Evolutionary conservation across 441 rosid genomes (phyloP).

Genomic region (Corymbia citriodora): DNA sequence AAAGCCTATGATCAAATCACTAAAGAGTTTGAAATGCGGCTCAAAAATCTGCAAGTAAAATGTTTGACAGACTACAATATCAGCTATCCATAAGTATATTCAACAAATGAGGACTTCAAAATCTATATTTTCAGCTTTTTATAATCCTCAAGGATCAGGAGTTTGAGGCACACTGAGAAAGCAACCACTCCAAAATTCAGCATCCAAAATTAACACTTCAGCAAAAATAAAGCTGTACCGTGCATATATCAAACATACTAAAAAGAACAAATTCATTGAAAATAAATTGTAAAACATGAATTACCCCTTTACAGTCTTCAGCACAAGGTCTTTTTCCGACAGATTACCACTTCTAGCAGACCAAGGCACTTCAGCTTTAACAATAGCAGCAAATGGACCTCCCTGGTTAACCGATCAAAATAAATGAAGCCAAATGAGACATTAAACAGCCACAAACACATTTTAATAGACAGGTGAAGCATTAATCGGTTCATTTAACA

Average conservation of each 20-base stretch:
- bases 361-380: conserved; percentile 6
- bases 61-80: background rate
- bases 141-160: background rate
- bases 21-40: background rate
- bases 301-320: conserved; percentile 4
- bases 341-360: background rate
- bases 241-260: background rate
- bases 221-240: background rate
- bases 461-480: background rate
- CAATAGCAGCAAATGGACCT: background rate
- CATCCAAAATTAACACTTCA: background rate
- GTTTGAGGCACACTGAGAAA: background rate
- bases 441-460: background rate
- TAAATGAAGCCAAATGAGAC: background rate
- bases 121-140: background rate
- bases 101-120: background rate
- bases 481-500: background rate
- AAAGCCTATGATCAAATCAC: background rate
- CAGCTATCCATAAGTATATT: background rate
- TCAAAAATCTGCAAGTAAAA: background rate
- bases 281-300: background rate
- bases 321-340: conserved; percentile 1
- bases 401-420: background rate
- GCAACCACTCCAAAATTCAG: background rate
- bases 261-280: background rate